Base-by-base conservation (phyloP, 2,329 filamentous ascomycete species). In the Beauveria pseudobassiana region DNA sequence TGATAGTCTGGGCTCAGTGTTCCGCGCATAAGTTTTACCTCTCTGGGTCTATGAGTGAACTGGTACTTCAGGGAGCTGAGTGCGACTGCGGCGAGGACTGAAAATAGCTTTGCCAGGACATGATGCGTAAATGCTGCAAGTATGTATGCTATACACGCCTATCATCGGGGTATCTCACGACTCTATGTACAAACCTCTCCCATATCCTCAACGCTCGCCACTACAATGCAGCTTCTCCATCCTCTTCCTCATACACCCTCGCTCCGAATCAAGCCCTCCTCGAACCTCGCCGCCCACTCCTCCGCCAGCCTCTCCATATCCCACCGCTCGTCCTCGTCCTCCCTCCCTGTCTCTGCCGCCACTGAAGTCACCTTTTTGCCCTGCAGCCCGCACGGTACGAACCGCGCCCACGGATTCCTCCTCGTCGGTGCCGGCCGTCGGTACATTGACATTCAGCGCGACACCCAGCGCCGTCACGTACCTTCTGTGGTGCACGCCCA, bases 401-500 rank as follows among this genome's bases (percentile, higher is more conserved):
- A 96, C 64, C 93, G 82, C 49, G 74, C 73, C 83, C 83, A 86
- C 1, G 83, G 82, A 64, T 85, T 84, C 3, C 64, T 64, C 7
- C 58, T 73, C 71, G 52, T 64, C 50, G 1, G 3, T 16, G 0
- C 78, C 78, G 1, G 65, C 59, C 1, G 78, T 75, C 1, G 90
- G 84, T 61, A 87, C 85, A 65, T 78, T 76, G n/a, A 91, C 76
- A 79, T 96, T 91, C 72, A 97, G 72, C 2, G 90, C 93, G 40
- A 96, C 81, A 7, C 95, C 95, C 73, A 96, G 89, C 64, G 88
- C 90, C 26, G 87, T 92, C 43, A 98, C 82, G 74, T 96, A 87
- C 51, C 93, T 80, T 16, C 92, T 80, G 65, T 97, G 82, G 76
- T 98, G 93, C n/a, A 99, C 91, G 1, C 95, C 95, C 48, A 98